Evolutionary conservation across 345 rosid genomes (phyloP).

Genomic region (Syzygium aqueum): DNA sequence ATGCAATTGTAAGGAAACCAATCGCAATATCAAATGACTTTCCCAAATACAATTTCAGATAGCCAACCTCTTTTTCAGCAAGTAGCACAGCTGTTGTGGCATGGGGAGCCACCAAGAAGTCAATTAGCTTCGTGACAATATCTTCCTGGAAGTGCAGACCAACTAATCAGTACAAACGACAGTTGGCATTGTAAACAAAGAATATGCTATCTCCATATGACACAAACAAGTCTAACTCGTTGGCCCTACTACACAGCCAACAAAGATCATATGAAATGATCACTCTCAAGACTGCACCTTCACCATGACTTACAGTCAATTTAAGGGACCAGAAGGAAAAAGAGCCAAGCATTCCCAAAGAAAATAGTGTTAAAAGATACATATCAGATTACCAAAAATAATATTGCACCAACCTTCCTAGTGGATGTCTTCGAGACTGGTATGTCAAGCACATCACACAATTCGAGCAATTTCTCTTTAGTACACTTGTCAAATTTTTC

Average conservation of each 20-base stretch:
- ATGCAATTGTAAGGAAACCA: not conserved
- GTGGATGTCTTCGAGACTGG: constrained; percentile 45
- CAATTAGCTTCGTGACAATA: constrained; percentile 50
- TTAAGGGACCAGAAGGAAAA: not conserved
- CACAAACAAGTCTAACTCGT: not conserved
- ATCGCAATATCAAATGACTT: not conserved
- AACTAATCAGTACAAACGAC: not conserved
- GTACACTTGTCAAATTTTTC: constrained; percentile 81
- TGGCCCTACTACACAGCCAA: not conserved
- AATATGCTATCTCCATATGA: not conserved
- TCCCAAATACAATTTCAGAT: not conserved
- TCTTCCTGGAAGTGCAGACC: constrained; percentile 57
- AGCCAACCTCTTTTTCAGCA: constrained; percentile 47
- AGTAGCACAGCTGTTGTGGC: constrained; percentile 51
- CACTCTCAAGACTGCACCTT: not conserved
- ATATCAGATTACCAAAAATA: not conserved
- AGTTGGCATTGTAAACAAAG: not conserved
- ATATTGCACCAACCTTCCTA: constrained; percentile 53
- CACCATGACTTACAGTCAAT: not conserved
- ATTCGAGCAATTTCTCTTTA: constrained; percentile 74
- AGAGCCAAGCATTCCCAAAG: not conserved
- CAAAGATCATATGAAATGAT: not conserved
- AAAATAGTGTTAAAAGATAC: not conserved
- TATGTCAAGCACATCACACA: constrained; percentile 82
- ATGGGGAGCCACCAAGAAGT: constrained; percentile 78